Conservation (phyloP, 2,329 filamentous ascomycete species). For the Alternaria triticimaculans region DNA sequence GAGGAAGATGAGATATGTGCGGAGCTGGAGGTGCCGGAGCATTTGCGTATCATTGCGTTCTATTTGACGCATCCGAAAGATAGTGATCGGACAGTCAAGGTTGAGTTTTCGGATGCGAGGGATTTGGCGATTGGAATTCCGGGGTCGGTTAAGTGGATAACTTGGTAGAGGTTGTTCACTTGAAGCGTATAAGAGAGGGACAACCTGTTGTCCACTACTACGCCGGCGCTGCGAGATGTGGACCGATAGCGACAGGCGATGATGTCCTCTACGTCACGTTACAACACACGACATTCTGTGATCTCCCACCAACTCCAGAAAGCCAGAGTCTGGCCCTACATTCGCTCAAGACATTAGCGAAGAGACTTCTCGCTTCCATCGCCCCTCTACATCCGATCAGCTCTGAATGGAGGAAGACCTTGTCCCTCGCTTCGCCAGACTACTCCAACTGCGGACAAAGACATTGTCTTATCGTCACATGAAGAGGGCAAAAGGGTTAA, state of each 20-base stretch:
- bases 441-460: not conserved
- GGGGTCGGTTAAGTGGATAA: slow-evolving; percentile 20
- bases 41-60: slow-evolving; percentile 26
- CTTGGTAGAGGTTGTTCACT: not conserved
- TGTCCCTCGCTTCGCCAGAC: not conserved
- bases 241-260: not conserved
- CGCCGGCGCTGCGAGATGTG: not conserved
- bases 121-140: slow-evolving; percentile 21
- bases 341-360: not conserved
- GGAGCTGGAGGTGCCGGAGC: slow-evolving; percentile 29
- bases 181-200: not conserved
- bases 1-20: not conserved
- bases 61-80: slow-evolving; percentile 27
- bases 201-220: not conserved
- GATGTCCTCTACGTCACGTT: not conserved
- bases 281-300: not conserved
- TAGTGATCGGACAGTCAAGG: slow-evolving; percentile 20
- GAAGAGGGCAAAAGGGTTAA: not conserved
- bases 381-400: not conserved
- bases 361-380: not conserved
- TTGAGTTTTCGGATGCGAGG: slow-evolving; percentile 28
- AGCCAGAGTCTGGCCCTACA: not conserved
- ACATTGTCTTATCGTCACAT: not conserved
- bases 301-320: not conserved
- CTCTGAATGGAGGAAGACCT: not conserved